These are phyloP conservation scores for Canariomyces notabilis DNA, from an alignment of 2,329 filamentous ascomycete genomes.

Conservation along the genomic window DNA sequence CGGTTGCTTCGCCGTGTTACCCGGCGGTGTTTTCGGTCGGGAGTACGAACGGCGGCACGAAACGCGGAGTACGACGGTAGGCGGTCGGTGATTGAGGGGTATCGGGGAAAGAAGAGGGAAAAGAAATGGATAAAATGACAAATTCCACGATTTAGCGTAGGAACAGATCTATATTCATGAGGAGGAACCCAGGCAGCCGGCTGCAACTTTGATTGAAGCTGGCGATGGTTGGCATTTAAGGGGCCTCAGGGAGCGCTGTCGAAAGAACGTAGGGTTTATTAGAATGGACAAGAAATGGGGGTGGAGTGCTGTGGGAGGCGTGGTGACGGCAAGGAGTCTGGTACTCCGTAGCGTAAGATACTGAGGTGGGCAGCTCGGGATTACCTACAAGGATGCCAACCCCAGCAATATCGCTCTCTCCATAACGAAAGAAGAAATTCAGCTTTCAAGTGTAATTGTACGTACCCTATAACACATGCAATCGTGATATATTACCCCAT, in stretches of 20 bases:
- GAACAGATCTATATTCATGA: not conserved
- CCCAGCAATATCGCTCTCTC: conserved; percentile 6
- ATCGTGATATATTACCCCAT: too few species aligned
- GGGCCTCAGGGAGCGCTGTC: not conserved
- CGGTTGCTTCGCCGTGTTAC: not conserved
- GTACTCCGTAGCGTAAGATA: not conserved
- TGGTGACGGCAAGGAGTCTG: not conserved
- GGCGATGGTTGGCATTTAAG: not conserved
- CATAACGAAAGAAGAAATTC: too few species aligned
- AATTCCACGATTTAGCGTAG: not conserved
- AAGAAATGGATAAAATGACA: not conserved
- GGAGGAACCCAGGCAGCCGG: not conserved
- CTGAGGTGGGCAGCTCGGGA: conserved; percentile 11
- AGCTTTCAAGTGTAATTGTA: too few species aligned
- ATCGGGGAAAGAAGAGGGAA: conserved; percentile 4
- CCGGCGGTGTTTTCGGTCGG: conserved; percentile 1
- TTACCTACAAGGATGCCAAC: conserved; percentile 9
- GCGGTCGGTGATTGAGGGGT: conserved; percentile 15
- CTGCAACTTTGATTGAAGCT: not conserved
- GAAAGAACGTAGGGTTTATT: not conserved
- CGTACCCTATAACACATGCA: too few species aligned
- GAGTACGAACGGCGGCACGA: conserved; percentile 2
- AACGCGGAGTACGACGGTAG: conserved; percentile 4
- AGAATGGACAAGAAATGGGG: not conserved
- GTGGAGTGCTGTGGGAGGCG: not conserved